Conservation (phyloP, 768 basidiomycete genomes). For the Podaxis sp. region DNA sequence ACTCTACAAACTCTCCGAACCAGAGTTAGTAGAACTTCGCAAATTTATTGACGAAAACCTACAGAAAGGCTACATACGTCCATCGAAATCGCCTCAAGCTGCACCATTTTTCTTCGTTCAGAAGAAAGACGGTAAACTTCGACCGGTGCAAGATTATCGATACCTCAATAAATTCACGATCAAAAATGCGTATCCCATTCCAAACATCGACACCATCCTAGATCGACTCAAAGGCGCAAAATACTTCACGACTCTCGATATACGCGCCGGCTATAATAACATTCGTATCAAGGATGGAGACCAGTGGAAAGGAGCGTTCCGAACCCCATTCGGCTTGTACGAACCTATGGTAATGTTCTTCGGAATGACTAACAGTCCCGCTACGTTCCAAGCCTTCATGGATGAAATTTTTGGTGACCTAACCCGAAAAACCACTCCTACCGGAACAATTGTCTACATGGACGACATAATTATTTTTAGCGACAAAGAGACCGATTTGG, state of each 20-base stretch:
- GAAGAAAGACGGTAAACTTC: no score
- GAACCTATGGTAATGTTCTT: constrained; percentile 23
- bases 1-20: no score
- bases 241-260: no score
- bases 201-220: constrained; percentile 29
- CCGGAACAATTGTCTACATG: constrained; percentile 35
- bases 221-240: constrained; percentile 22
- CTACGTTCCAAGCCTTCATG: constrained; percentile 21
- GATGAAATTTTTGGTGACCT: constrained; percentile 13
- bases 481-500: no score
- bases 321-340: constrained; percentile 15
- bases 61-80: no score
- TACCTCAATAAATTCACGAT: constrained; percentile 14
- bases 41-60: no score
- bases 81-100: no score
- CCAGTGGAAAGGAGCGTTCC: no score
- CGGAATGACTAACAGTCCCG: constrained; percentile 17
- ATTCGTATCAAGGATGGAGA: constrained; percentile 19
- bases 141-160: no score
- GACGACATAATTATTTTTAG: constrained; percentile 39
- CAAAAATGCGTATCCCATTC: constrained; percentile 37
- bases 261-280: constrained; percentile 37
- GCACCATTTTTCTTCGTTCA: no score
- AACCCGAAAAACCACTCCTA: constrained; percentile 15
- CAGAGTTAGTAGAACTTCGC: no score